Percentiles rank a stretch among this genome's conserved stretches.
phyloP scores from a whole-genome alignment of 2,329 filamentous ascomycete genomes.

The Paecilomyces dactylethromorphus region DNA sequence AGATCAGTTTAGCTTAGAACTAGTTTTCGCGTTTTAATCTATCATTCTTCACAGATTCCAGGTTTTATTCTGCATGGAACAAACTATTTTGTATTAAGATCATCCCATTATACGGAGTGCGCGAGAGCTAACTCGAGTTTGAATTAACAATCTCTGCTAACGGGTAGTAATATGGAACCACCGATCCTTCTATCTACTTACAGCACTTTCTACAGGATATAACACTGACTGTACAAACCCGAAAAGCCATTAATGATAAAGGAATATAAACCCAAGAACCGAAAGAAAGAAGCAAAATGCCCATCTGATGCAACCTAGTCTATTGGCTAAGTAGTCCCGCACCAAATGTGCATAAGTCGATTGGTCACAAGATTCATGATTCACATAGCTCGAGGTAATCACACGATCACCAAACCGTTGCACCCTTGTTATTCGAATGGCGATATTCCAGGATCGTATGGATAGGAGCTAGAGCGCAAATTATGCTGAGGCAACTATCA shows the following conservation, averaged over 20 bases:
- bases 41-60: no score
- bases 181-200: no score
- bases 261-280: neutral
- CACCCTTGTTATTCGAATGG: neutral
- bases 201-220: no score
- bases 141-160: no score
- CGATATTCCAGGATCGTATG: neutral
- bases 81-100: no score
- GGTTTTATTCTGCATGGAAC: no score
- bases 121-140: no score
- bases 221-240: neutral
- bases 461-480: neutral
- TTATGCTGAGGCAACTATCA: neutral
- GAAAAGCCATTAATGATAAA: neutral
- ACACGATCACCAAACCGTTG: neutral
- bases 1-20: neutral
- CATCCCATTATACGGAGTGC: no score
- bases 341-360: neutral
- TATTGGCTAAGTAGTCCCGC: neutral
- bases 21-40: neutral
- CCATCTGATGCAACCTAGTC: neutral
- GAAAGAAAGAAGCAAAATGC: neutral
- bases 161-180: no score
- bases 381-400: neutral
- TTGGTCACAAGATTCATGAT: neutral